Evolutionary conservation across 192 early-diverging fungal genomes (phyloP).

Genomic region (Backusella westeae): DNA sequence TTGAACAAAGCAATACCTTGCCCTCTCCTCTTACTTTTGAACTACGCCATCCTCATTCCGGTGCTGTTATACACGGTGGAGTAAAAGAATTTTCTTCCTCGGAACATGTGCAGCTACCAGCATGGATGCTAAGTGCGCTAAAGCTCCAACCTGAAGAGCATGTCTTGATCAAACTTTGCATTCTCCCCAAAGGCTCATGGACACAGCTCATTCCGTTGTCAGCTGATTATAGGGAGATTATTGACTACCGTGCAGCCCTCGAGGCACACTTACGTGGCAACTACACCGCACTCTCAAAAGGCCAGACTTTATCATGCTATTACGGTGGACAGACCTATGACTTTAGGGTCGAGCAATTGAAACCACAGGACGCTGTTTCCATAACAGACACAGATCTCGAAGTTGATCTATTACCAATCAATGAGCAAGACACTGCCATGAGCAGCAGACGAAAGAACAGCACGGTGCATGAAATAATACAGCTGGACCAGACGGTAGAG

Average conservation of each 20-base stretch:
- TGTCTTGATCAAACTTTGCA: slow-evolving; percentile 53
- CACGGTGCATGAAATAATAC: slow-evolving; percentile 20
- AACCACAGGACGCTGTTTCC: slow-evolving; percentile 64
- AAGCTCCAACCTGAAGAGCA: slow-evolving; percentile 41
- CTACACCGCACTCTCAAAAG: slow-evolving; percentile 67
- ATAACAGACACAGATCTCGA: slow-evolving; percentile 79
- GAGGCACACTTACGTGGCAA: slow-evolving; percentile 65
- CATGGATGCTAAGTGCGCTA: slow-evolving; percentile 51
- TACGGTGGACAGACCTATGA: slow-evolving; percentile 42
- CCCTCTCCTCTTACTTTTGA: slow-evolving; percentile 64
- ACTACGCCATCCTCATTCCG: slow-evolving; percentile 47
- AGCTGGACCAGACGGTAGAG: background rate
- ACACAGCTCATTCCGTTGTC: slow-evolving; percentile 60
- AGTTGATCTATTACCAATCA: slow-evolving; percentile 68
- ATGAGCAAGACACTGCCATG: slow-evolving; percentile 15
- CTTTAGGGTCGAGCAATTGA: slow-evolving; percentile 67
- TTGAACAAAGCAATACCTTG: slow-evolving; percentile 36
- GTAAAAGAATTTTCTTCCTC: slow-evolving; percentile 72
- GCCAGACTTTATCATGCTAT: slow-evolving; percentile 58
- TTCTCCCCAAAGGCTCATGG: slow-evolving; percentile 63
- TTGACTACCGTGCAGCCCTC: slow-evolving; percentile 60
- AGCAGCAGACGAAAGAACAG: slow-evolving; percentile 6
- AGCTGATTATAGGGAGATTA: slow-evolving; percentile 50
- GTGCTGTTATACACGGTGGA: slow-evolving; percentile 51
- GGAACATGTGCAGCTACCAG: slow-evolving; percentile 52